Percentiles rank a stretch among this genome's conserved stretches.
These are phyloP conservation scores for Phycomyces blakesleeanus DNA, from an alignment of 192 early-diverging fungal species.

Conservation along the genomic window DNA sequence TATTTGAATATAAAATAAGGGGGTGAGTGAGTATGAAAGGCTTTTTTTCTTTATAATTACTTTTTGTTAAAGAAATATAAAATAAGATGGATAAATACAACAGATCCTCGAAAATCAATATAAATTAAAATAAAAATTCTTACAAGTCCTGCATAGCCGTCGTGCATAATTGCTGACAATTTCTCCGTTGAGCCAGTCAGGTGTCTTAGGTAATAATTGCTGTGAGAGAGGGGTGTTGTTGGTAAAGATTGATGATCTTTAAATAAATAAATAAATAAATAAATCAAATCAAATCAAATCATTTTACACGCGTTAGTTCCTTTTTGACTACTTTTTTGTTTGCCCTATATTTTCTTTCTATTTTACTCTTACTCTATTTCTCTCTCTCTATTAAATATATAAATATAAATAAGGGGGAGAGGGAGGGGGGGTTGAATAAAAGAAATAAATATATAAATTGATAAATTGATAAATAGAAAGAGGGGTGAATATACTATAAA, in stretches of 20 bases:
- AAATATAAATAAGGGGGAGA: neutral
- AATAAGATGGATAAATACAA: slow-evolving; percentile 2
- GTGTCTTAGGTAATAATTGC: neutral
- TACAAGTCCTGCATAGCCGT: slow-evolving; percentile 8
- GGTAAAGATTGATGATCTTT: neutral
- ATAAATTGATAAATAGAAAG: slow-evolving; percentile 9
- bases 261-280: neutral
- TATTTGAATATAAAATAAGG: no score
- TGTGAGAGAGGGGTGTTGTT: neutral
- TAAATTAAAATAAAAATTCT: neutral
- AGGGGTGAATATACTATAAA: slow-evolving; percentile 3
- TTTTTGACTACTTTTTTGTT: neutral
- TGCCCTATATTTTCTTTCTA: neutral
- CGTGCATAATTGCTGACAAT: slow-evolving; percentile 3
- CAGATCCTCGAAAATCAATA: slow-evolving; percentile 13
- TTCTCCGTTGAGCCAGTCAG: slow-evolving; percentile 7
- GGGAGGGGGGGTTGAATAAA: no score
- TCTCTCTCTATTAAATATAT: no score
- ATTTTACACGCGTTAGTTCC: neutral
- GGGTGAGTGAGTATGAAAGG: no score
- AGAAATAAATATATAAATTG: no score
- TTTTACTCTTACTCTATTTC: neutral
- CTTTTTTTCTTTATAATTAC: no score
- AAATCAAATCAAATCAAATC: no score
- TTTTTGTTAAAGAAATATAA: no score